A percentile compares a stretch with the other conserved stretches of the same genome.
These are phyloP conservation scores for Trametes polyzona DNA, from an alignment of 1,284 basidiomycete genomes.

Conservation along the genomic window DNA sequence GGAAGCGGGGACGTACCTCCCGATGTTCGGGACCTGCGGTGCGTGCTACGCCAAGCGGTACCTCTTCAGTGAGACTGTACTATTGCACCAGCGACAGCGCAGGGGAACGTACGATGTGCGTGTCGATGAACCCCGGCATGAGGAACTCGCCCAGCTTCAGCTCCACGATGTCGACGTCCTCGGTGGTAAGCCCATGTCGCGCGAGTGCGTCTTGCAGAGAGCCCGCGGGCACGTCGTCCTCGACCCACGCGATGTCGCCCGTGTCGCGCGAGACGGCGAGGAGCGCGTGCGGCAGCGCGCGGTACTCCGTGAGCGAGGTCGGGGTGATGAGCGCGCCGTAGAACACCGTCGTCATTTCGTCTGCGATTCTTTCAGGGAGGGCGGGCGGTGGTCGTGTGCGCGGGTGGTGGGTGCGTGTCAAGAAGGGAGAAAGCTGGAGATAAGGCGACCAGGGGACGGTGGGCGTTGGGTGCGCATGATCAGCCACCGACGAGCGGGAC, in stretches of 20 bases:
- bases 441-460: not conserved
- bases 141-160: slow-evolving; percentile 78
- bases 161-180: slow-evolving; percentile 44
- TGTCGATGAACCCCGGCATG: slow-evolving; percentile 89
- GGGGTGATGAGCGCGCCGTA: slow-evolving; percentile 75
- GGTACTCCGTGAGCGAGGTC: slow-evolving; percentile 53
- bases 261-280: slow-evolving; percentile 54
- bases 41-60: slow-evolving; percentile 64
- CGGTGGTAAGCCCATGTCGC: slow-evolving; percentile 39
- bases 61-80: slow-evolving; percentile 1
- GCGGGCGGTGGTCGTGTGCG: not conserved
- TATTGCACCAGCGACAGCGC: not conserved
- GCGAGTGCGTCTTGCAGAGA: slow-evolving; percentile 49
- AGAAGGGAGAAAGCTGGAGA: not conserved
- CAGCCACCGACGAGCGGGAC: not conserved
- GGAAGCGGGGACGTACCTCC: slow-evolving; percentile 49
- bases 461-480: not conserved
- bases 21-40: slow-evolving; percentile 86
- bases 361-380: not conserved
- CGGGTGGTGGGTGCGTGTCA: not conserved
- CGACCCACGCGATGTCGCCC: slow-evolving; percentile 74
- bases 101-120: slow-evolving; percentile 67
- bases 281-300: slow-evolving; percentile 59
- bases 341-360: slow-evolving; percentile 49
- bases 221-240: slow-evolving; percentile 52